A percentile compares a stretch with the other conserved stretches of the same genome.
Conservation (phyloP, 2,329 filamentous ascomycete genomes). For the Colletotrichum neosansevieriae region DNA sequence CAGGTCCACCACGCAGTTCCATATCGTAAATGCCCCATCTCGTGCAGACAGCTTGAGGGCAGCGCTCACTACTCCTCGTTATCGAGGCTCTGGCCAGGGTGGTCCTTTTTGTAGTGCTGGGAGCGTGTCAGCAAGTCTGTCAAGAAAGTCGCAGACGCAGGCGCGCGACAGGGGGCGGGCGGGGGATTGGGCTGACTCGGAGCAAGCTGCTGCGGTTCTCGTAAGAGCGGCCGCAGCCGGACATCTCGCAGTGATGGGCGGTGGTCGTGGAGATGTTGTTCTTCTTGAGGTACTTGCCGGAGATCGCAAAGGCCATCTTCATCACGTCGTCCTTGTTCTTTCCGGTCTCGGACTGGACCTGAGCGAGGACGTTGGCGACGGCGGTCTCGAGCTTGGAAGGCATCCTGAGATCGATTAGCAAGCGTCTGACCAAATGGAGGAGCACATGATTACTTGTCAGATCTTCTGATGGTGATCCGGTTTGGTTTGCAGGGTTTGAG, state of each 20-base stretch:
- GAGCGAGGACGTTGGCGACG: background rate
- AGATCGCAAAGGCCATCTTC: background rate
- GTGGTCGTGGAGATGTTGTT: background rate
- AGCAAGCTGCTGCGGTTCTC: background rate
- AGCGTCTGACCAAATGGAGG: fast-evolving
- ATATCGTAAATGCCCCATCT: no score
- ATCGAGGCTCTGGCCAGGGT: background rate
- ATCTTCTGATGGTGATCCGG: no score
- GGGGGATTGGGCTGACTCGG: background rate
- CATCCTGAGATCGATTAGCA: background rate
- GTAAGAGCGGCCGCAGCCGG: background rate
- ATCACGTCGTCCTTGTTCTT: constrained; percentile 5
- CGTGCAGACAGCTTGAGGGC: no score
- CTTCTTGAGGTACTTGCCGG: constrained; percentile 6
- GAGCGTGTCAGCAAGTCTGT: background rate
- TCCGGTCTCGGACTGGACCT: background rate
- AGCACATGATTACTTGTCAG: background rate
- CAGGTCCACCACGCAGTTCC: no score
- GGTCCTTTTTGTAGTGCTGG: constrained; percentile 14
- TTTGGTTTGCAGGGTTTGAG: no score
- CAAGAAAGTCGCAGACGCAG: no score
- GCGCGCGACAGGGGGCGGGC: background rate
- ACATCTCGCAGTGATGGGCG: background rate
- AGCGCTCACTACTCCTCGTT: background rate
- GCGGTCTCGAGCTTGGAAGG: constrained; percentile 5